These are phyloP conservation scores for Exophiala viscosa DNA, from an alignment of 2,329 filamentous ascomycete species.

Conservation along the genomic window DNA sequence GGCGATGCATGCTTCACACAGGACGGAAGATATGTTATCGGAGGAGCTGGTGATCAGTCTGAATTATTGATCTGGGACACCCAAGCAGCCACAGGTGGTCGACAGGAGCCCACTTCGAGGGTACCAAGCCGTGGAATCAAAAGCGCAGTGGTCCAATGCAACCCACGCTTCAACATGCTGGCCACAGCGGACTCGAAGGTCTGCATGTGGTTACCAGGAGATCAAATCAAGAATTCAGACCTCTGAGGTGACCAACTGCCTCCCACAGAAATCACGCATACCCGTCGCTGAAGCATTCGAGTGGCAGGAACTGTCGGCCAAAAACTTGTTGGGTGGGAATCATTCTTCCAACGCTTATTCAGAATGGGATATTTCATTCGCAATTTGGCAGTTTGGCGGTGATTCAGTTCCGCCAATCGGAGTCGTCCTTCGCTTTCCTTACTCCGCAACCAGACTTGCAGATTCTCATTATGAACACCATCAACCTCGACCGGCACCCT, in stretches of 20 bases:
- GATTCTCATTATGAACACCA: neutral
- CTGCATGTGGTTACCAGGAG: slow-evolving; percentile 66
- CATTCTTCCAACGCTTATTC: too few species aligned
- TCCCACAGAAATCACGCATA: neutral
- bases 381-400: neutral
- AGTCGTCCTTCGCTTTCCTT: neutral
- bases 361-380: neutral
- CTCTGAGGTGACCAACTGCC: slow-evolving; percentile 7
- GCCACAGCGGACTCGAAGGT: slow-evolving; percentile 84
- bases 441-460: slow-evolving; percentile 9
- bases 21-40: slow-evolving; percentile 83
- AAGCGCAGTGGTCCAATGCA: slow-evolving; percentile 76
- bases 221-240: slow-evolving; percentile 26
- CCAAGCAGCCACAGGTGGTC: slow-evolving; percentile 53
- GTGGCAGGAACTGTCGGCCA: neutral
- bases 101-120: slow-evolving; percentile 46
- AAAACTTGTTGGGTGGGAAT: too few species aligned
- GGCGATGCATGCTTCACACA: slow-evolving; percentile 85
- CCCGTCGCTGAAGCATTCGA: neutral
- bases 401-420: slow-evolving; percentile 14
- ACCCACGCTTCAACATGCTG: slow-evolving; percentile 87
- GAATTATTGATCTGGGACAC: slow-evolving; percentile 87
- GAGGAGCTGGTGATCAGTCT: slow-evolving; percentile 64
- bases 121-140: slow-evolving; percentile 49
- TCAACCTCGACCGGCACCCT: neutral